These are phyloP conservation scores for Cryptosporidium andersoni DNA, from an alignment of 169 alveolate genomes.

Conservation along the genomic window DNA sequence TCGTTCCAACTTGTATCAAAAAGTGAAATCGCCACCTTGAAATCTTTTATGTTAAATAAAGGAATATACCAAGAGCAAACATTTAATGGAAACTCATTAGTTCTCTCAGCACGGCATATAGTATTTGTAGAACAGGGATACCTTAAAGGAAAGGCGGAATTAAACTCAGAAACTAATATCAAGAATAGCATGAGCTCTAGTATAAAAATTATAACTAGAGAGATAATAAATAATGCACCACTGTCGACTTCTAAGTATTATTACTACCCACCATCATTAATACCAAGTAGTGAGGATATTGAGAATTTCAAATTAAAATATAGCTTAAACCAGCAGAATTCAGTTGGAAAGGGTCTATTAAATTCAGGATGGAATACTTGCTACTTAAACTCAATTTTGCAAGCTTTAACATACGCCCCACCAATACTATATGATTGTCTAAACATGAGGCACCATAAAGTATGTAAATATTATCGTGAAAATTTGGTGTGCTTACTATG, in stretches of 20 bases:
- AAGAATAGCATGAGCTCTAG: background rate
- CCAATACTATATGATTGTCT: constrained; percentile 29
- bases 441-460: constrained; percentile 33
- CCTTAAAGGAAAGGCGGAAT: too few relatives aligned
- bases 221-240: constrained; percentile 26
- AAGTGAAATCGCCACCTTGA: too few relatives aligned
- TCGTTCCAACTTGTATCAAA: too few relatives aligned
- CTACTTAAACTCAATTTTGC: constrained; percentile 62
- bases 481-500: constrained; percentile 73
- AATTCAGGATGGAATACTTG: constrained; percentile 72
- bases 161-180: background rate
- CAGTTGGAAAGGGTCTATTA: constrained; percentile 37
- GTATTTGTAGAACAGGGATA: too few relatives aligned
- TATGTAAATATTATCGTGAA: constrained; percentile 28
- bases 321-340: background rate
- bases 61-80: too few relatives aligned
- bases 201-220: background rate
- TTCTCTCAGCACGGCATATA: too few relatives aligned
- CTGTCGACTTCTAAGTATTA: constrained; percentile 42
- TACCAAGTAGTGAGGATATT: constrained; percentile 6
- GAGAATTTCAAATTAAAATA: background rate
- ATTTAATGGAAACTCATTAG: too few relatives aligned
- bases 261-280: constrained; percentile 38
- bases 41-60: too few relatives aligned
- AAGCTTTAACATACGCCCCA: constrained; percentile 65